A percentile compares a stretch with the other conserved stretches of the same genome.
Evolutionary conservation across 495 filamentous ascomycete species (phyloP).

Genomic region (Podospora didyma): DNA sequence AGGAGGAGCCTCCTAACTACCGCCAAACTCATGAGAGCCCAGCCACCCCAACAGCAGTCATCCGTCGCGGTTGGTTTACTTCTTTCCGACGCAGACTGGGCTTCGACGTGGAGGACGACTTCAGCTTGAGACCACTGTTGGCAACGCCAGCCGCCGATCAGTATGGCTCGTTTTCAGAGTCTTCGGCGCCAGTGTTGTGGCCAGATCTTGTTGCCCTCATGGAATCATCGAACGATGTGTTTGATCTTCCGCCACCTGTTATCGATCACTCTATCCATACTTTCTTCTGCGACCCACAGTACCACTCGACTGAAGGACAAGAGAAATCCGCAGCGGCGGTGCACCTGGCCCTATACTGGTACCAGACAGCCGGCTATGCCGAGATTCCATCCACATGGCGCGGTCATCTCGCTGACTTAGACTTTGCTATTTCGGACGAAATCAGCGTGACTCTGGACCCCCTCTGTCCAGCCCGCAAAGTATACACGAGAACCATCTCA

Average conservation of each 20-base stretch:
- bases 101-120: no score
- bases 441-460: not conserved
- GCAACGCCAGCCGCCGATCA: not conserved
- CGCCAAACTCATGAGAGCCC: no score
- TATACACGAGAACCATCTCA: not conserved
- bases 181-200: not conserved
- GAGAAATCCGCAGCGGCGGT: not conserved
- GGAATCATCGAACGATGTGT: not conserved
- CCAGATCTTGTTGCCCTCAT: not conserved
- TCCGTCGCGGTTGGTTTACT: no score
- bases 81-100: no score
- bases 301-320: not conserved
- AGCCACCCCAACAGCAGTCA: no score
- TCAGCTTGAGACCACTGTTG: not conserved
- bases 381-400: not conserved
- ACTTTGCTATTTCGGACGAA: not conserved
- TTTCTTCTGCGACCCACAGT: not conserved
- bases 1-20: no score
- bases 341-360: not conserved
- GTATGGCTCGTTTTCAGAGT: not conserved
- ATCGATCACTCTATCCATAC: not conserved
- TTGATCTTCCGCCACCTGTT: not conserved
- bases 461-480: not conserved
- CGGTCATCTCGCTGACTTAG: not conserved
- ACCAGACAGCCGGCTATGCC: not conserved